A percentile compares a stretch with the other conserved stretches of the same genome.
Evolutionary conservation across 2,329 filamentous ascomycete genomes (phyloP).

Genomic region (Aspergillus transmontanensis): DNA sequence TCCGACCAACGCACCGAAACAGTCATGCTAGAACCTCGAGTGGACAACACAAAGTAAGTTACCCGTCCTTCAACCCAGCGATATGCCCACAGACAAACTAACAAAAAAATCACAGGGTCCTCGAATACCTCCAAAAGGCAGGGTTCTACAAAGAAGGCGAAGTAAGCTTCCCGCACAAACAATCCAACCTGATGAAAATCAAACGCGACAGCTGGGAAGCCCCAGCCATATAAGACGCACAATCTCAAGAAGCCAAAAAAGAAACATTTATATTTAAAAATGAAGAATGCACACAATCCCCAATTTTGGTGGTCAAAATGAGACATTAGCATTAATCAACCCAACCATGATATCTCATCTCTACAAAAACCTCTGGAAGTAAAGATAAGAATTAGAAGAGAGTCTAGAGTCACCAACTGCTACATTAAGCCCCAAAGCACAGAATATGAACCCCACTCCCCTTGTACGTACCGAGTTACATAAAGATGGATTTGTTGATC

Average conservation of each 20-base stretch:
- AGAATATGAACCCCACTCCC: too few relatives aligned
- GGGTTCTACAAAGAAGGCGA: constrained; percentile 89
- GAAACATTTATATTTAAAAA: neutral
- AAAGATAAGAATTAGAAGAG: neutral
- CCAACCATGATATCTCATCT: neutral
- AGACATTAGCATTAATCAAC: neutral
- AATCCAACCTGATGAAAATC: constrained; percentile 81
- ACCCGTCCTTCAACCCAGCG: neutral
- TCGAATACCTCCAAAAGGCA: constrained; percentile 67
- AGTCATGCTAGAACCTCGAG: constrained; percentile 82
- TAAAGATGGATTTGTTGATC: too few relatives aligned
- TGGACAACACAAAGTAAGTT: constrained; percentile 85
- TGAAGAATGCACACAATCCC: neutral
- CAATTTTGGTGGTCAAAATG: neutral
- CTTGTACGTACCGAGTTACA: neutral
- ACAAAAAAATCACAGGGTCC: constrained; percentile 50
- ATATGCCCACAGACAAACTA: constrained; percentile 8
- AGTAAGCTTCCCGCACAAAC: constrained; percentile 87
- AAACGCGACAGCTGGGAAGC: constrained; percentile 78
- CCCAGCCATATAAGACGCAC: constrained; percentile 56
- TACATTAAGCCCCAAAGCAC: neutral
- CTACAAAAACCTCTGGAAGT: neutral
- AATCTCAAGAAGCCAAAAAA: neutral
- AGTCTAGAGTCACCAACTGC: neutral
- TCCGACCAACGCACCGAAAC: constrained; percentile 79